Evolutionary conservation across 257 asterid genomes (phyloP).

Genomic region (Eucommia ulmoides): DNA sequence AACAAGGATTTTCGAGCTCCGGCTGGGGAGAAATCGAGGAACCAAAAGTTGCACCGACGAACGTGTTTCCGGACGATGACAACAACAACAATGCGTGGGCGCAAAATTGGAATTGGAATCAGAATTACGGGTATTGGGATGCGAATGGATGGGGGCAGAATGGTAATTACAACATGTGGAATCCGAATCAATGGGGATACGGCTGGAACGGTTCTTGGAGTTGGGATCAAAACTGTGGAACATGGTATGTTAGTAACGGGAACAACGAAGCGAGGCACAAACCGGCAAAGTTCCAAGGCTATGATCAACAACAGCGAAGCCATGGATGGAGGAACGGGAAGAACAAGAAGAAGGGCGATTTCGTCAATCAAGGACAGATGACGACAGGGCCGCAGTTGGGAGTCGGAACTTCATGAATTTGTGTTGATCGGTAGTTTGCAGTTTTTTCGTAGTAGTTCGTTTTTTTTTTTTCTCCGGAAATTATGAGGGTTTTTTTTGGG

Average conservation of each 20-base stretch:
- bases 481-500: no score
- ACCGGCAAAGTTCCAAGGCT: conserved; percentile 9
- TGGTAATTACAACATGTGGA: conserved; percentile 9
- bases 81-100: conserved; percentile 22
- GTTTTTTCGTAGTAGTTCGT: no score
- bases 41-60: conserved; percentile 12
- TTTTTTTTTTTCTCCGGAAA: no score
- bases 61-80: conserved; percentile 15
- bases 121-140: conserved; percentile 13
- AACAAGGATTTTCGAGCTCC: conserved; percentile 18
- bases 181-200: conserved; percentile 11
- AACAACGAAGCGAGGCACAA: conserved; percentile 8
- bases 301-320: background rate
- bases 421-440: no score
- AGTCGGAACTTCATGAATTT: no score
- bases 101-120: background rate
- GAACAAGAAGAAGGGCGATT: conserved; percentile 11
- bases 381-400: no score
- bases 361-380: no score
- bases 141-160: conserved; percentile 20
- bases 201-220: conserved; percentile 10
- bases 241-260: conserved; percentile 10
- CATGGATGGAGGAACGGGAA: conserved; percentile 13
- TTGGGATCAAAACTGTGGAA: conserved; percentile 15
- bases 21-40: conserved; percentile 69